Base-by-base conservation (phyloP, 208 protist species). In the Acanthamoeba healyi region DNA sequence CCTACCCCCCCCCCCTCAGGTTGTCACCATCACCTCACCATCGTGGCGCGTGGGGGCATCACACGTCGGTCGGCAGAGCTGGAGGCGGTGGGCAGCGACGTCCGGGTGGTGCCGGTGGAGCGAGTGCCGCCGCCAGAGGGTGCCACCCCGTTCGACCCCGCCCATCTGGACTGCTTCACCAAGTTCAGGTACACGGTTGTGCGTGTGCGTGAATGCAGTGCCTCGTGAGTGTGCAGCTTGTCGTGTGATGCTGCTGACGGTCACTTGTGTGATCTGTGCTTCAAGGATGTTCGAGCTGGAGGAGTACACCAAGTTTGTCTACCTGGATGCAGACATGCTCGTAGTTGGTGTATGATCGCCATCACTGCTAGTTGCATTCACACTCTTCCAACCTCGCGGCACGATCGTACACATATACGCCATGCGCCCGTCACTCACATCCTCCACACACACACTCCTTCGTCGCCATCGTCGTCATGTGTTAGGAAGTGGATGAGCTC, bases 301-400 rank as follows among this genome's bases (percentile, higher is more conserved):
- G 29, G 42, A 84, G 5, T 84, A 84, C 74, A 58, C 42, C 22
- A 84, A 84, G 46, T 56, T 84, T 58, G 74, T 84, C 42, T 84
- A 84, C 44, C 34, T 84, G 22, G 74, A 84, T 56, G 74, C 74
- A 26, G 74, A 84, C 42, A 84, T 84, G 74, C 17, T 84, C 74
- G 74, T 84, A 3, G 74, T 84, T 6, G 74, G 74, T 40, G 74
- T 84, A 84, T 29, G 63, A 9, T 36, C 29, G 7, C 10, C 9
- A n/a, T 3, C 61, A 17, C 61, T n/a, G 7, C 26, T 38, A 17
- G 58, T 67, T 4, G 58, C 58, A 67, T n/a, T n/a, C n/a, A n/a
- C n/a, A n/a, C n/a, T n/a, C n/a, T n/a, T n/a, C n/a, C n/a, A n/a
- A 67, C 26, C 10, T 17, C 19, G 58, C 10, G 3, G 29, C 44